Percentiles rank a stretch among this genome's conserved stretches.
Conservation (phyloP, 495 filamentous ascomycete genomes). For the Penicillium flavigenum region DNA sequence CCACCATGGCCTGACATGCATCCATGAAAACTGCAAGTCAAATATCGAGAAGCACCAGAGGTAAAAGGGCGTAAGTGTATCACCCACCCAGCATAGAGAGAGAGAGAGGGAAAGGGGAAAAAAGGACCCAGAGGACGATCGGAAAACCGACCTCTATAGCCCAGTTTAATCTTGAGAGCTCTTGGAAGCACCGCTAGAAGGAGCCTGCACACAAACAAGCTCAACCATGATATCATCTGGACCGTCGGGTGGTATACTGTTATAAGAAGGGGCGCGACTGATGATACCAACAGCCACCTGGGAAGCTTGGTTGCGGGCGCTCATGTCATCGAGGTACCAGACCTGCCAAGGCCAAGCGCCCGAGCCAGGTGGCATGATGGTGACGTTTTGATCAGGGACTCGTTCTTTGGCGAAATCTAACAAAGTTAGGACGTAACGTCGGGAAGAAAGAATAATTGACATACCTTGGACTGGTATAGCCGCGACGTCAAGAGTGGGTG, state of each 20-base stretch:
- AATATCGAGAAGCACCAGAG: not conserved
- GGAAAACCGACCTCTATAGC: not conserved
- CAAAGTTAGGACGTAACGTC: slow-evolving; percentile 5
- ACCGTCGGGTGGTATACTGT: slow-evolving; percentile 24
- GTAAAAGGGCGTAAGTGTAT: not conserved
- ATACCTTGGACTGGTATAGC: slow-evolving; percentile 39
- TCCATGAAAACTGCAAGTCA: not conserved
- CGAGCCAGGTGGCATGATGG: slow-evolving; percentile 33
- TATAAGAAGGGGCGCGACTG: slow-evolving; percentile 37
- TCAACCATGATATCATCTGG: slow-evolving; percentile 40
- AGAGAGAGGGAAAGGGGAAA: slow-evolving; percentile 1
- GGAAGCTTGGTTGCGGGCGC: slow-evolving; percentile 34
- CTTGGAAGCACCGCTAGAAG: slow-evolving; percentile 22
- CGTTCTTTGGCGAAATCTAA: slow-evolving; percentile 41
- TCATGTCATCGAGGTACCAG: slow-evolving; percentile 43
- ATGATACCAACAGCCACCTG: slow-evolving; percentile 46
- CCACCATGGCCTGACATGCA: not conserved
- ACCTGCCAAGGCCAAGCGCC: slow-evolving; percentile 39
- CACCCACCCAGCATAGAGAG: not conserved
- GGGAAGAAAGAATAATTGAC: slow-evolving; percentile 12
- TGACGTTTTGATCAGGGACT: slow-evolving; percentile 28
- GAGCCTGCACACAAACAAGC: slow-evolving; percentile 43
- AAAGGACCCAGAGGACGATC: slow-evolving; percentile 1
- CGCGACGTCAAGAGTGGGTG: slow-evolving; percentile 38
- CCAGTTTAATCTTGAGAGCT: slow-evolving; percentile 16